A percentile compares a stretch with the other conserved stretches of the same genome.
Evolutionary conservation across 2,329 filamentous ascomycete species (phyloP).

Genomic region (Sclerotinia subarctica): DNA sequence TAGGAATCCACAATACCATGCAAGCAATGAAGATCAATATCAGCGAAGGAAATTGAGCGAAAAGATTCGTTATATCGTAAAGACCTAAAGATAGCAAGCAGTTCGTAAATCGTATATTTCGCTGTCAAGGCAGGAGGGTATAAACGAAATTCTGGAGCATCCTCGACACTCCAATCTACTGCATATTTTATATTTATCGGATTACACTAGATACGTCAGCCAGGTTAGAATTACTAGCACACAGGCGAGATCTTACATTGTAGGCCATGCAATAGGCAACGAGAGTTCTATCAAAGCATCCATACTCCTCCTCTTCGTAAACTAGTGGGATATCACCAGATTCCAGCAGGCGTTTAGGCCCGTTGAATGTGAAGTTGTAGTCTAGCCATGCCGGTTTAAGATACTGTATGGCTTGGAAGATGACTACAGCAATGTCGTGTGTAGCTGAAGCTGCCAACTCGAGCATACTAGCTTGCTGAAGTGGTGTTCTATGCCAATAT

Average conservation of each 20-base stretch:
- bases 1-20: constrained; percentile 58
- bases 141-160: constrained; percentile 64
- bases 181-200: constrained; percentile 64
- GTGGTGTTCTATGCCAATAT: constrained; percentile 42
- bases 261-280: constrained; percentile 69
- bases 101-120: constrained; percentile 58
- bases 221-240: neutral
- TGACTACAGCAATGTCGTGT: constrained; percentile 59
- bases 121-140: constrained; percentile 52
- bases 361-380: constrained; percentile 59
- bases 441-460: constrained; percentile 63
- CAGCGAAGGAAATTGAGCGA: constrained; percentile 63
- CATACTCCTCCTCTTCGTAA: constrained; percentile 56
- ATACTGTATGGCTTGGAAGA: constrained; percentile 59
- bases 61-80: constrained; percentile 70
- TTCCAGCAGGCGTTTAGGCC: constrained; percentile 54
- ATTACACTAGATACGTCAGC: constrained; percentile 41
- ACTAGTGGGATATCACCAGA: constrained; percentile 44
- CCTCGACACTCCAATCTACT: constrained; percentile 59
- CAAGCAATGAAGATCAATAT: constrained; percentile 61
- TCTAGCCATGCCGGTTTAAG: constrained; percentile 64
- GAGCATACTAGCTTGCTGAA: constrained; percentile 53
- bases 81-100: constrained; percentile 67
- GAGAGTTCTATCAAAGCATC: constrained; percentile 62
- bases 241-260: constrained; percentile 43